Evolutionary conservation across 2,329 filamentous ascomycete genomes (phyloP).

Genomic region (Penicillium sp.): DNA sequence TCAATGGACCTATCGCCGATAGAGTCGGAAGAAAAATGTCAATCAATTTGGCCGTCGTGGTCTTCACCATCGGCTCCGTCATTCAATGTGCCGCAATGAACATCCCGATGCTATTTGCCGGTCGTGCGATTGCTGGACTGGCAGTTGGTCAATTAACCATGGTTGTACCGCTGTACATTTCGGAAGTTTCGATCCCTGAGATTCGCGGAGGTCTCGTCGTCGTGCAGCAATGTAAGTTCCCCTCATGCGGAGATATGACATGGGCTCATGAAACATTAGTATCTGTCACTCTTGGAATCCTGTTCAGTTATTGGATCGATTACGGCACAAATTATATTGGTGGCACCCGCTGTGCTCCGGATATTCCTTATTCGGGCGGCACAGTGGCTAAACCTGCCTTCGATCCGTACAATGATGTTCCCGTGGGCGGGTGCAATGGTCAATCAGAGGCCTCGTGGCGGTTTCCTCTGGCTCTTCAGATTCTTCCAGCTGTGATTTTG

Average conservation of each 20-base stretch:
- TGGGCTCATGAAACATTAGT: conserved; percentile 41
- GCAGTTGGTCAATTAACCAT: conserved; percentile 47
- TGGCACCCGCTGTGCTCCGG: conserved; percentile 50
- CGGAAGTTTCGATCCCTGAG: conserved; percentile 49
- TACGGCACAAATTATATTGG: conserved; percentile 50
- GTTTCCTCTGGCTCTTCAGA: conserved; percentile 51
- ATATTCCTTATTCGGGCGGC: conserved; percentile 50
- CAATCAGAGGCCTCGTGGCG: conserved; percentile 53
- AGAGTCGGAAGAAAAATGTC: conserved; percentile 54
- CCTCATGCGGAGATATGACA: not conserved
- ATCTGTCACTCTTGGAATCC: conserved; percentile 40
- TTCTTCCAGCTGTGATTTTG: conserved; percentile 42
- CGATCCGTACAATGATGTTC: conserved; percentile 45
- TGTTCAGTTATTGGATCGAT: conserved; percentile 43
- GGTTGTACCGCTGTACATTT: conserved; percentile 57
- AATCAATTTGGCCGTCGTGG: conserved; percentile 52
- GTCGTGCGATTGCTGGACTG: conserved; percentile 50
- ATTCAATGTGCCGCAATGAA: conserved; percentile 48
- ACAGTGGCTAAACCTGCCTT: conserved; percentile 42
- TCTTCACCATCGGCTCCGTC: conserved; percentile 55
- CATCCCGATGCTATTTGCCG: conserved; percentile 45
- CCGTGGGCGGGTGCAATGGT: conserved; percentile 48
- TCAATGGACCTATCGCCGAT: conserved; percentile 53
- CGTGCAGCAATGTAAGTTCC: conserved; percentile 37
- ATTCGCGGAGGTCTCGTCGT: conserved; percentile 42